A percentile compares a stretch with the other conserved stretches of the same genome.
phyloP scores from a whole-genome alignment of 2,329 filamentous ascomycete species.

The Diaporthe sp. region DNA sequence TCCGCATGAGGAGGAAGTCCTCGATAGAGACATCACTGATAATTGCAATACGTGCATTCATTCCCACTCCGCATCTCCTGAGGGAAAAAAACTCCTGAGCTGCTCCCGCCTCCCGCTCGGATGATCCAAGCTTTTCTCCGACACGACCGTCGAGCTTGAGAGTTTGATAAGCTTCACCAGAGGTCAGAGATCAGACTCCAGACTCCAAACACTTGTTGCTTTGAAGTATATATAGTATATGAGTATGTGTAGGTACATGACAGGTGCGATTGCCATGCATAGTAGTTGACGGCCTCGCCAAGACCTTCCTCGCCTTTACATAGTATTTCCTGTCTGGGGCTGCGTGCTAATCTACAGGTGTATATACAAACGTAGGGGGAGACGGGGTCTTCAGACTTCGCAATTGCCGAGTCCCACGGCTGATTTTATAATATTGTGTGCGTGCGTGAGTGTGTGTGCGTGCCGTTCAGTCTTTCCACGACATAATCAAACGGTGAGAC shows the following conservation, averaged over 20 bases:
- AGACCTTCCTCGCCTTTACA: background rate
- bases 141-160: background rate
- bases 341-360: background rate
- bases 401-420: background rate
- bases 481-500: conserved; percentile 24
- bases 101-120: conserved; percentile 8
- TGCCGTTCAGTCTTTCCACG: conserved; percentile 12
- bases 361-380: background rate
- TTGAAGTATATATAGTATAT: background rate
- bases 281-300: conserved; percentile 2
- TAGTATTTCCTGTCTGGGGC: background rate
- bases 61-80: background rate
- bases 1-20: background rate
- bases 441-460: background rate
- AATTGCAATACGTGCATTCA: background rate
- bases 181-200: background rate
- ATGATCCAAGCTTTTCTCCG: conserved; percentile 19
- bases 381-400: background rate
- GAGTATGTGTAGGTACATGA: background rate
- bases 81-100: background rate
- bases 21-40: background rate
- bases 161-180: conserved; percentile 17
- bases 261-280: background rate
- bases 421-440: background rate
- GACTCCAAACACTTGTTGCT: conserved; percentile 2